Evolutionary conservation across 176 grass and related monocot species (phyloP), one percentile per base, ranked within the genome.

Genomic region (Aechmea fasciata): DNA sequence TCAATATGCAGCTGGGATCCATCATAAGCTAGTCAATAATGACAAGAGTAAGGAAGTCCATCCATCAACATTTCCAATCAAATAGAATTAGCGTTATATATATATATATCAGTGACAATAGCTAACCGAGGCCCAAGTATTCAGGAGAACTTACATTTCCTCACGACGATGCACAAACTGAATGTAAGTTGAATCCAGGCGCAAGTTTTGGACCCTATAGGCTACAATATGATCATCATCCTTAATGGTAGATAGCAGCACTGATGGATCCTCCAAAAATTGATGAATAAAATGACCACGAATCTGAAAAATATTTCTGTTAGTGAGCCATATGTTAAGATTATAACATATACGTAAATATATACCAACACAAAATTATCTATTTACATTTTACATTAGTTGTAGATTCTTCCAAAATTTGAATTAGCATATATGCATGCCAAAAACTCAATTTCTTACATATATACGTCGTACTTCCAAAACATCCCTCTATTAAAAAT

Each of bases 81-180:
- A 26, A 26, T 26, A 26, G 25, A 26, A 26, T 26, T 26, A 26
- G 25, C 25, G 1, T 26, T 26, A 23, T 23, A 23, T 23, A 23
- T 23, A 23, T 23, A 23, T 23, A 23, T 23, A 23, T 26, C 33
- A 7, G 33, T 3, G 6, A 7, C 3, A 3, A 41, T 41, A 41
- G 33, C 33, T 19, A 80, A 78, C 48, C 47, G 25, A 19, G 64
- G 50, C 13, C 74, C 10, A 28, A 25, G 24, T 49, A 68, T 67
- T 49, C 28, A 51, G 49, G n/a, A 86, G 65, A 74, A 50, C 90
- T 88, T 85, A 99, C 95, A 77, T 52, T 69, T 96, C 95, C 82
- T 99, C 90, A 50, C 70, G 74, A 13, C 84, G 90, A 77, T 99
- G 95, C 63, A 93, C 85, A 83, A 99, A 99, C 66, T 99, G 89